Base-by-base conservation (phyloP, 805 yeast species). In the Dipodascopsis uninucleata region DNA sequence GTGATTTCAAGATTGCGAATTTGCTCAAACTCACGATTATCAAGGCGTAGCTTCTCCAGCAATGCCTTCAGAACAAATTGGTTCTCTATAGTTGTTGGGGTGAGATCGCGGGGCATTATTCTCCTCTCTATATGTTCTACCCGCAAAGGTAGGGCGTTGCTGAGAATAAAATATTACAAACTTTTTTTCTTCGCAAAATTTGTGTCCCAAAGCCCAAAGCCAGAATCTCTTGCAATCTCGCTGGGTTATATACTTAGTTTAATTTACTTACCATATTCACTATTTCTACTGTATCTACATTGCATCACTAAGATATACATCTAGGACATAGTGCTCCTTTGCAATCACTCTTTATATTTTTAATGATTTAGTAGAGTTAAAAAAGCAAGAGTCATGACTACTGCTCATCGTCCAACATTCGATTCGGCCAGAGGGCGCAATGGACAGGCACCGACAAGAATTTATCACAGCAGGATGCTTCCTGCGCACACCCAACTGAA, bases 391-490 rank as follows among this genome's bases (percentile, higher is more conserved):
- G 35, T n/a, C n/a, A 80, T 81, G 86, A 78, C 85, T 0, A 77
- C 85, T 3, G 82, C 84, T 7, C 84, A 79, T 57, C 72, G 82
- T 59, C 85, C 85, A 0, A 81, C 84, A 5, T 71, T 81, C 51
- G 85, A 80, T 52, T 75, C 75, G 37, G 82, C 83, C 16, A 71
- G 77, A 56, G 80, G 81, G 41, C 77, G 75, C 39, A 66, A 67
- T 38, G 67, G 66, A 43, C 56, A 62, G 47, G 61, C 67, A 6
- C 62, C 64, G 3, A 76, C 81, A 0, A 56, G 72, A 2, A 77
- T 75, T 7, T 65, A 68, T 21, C 84, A 79, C 56, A 68, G 78
- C 8, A 66, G 82, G 37, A 64, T 72, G 35, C 64, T 75, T 8
- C 79, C 83, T 0, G 78, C 77, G 1, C 82, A 81, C 45, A 69